phyloP scores from a whole-genome alignment of 257 asterid species.

The Cordia subcordata region DNA sequence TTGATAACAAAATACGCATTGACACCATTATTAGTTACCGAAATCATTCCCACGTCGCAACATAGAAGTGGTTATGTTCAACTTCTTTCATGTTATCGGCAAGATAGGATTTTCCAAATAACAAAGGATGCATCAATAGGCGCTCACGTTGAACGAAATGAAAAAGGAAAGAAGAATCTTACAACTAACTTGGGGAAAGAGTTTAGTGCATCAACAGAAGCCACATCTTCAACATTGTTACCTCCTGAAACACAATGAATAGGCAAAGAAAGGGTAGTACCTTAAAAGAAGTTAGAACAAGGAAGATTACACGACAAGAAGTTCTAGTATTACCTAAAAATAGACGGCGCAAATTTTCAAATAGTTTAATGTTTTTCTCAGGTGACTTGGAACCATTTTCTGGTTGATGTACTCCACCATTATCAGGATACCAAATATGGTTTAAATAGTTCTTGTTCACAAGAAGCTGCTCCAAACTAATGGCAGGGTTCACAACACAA shows the following conservation, averaged over 20 bases:
- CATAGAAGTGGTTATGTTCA: too few species aligned
- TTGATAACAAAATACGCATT: too few species aligned
- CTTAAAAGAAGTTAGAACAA: slow-evolving; percentile 11
- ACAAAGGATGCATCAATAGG: neutral
- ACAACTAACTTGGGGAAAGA: slow-evolving; percentile 74
- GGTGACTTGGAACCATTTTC: slow-evolving; percentile 25
- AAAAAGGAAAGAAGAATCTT: slow-evolving; percentile 25
- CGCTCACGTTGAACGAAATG: neutral
- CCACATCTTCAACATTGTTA: slow-evolving; percentile 65
- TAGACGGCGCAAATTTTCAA: slow-evolving; percentile 60
- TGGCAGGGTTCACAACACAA: slow-evolving; percentile 22
- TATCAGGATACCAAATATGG: slow-evolving; percentile 58
- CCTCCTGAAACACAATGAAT: slow-evolving; percentile 39
- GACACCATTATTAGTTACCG: too few species aligned
- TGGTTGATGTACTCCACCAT: slow-evolving; percentile 26
- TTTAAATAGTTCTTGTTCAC: slow-evolving; percentile 68
- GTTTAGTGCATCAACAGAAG: slow-evolving; percentile 73
- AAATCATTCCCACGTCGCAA: too few species aligned
- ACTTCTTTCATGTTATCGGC: too few species aligned
- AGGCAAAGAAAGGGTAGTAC: slow-evolving; percentile 20
- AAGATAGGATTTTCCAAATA: too few species aligned
- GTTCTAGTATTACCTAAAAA: slow-evolving; percentile 57
- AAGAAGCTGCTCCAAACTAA: slow-evolving; percentile 85
- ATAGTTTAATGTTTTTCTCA: slow-evolving; percentile 43
- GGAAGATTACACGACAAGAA: slow-evolving; percentile 5